Evolutionary conservation across 352 stramenopile genomes (phyloP), one percentile per base, ranked within the genome.

Genomic region (Phytophthora ramorum): DNA sequence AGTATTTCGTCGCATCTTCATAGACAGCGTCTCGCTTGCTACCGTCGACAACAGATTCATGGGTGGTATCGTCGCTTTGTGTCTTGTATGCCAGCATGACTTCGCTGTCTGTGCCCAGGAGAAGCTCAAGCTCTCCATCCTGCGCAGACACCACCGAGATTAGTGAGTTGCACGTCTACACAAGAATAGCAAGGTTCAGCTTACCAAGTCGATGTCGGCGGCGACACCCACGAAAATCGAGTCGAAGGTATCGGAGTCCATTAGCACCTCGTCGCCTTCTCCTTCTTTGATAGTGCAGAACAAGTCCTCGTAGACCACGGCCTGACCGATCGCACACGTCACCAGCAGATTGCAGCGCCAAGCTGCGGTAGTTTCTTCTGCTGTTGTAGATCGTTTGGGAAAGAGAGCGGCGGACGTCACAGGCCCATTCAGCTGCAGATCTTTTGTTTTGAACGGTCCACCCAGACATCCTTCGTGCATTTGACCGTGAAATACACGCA

Each of bases 331-430:
- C 0, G 83, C 83, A 55, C 78, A 89, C 6, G 81, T 80, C n/a
- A 78, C 75, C n/a, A 92, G 40, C 9, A 93, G 22, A 24, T 89
- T 83, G 53, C 80, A 90, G 19, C 46, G n/a, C 30, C 72, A 79
- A 19, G 35, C 56, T 4, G 34, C 46, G 6, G 3, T 17, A 17
- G 30, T 30, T 44, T 59, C 45, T 43, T 64, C 44, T 19, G 34
- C 3, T 32, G 26, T 5, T 32, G 32, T 7, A 17, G 32, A 19
- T 20, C 48, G 43, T 14, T 69, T 69, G 8, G 63, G 64, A 47
- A 90, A 93, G 7, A 93, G 64, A 19, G 77, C 81, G 3, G 91
- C 66, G 0, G 78, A 81, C 13, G 83, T 91, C 55, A 93, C 74
- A 2, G 83, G 79, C 0, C 85, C 83, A 49, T 87, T 78, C 44